Evolutionary conservation across 768 basidiomycete genomes (phyloP).

Genomic region (Coprinopsis cinerea): DNA sequence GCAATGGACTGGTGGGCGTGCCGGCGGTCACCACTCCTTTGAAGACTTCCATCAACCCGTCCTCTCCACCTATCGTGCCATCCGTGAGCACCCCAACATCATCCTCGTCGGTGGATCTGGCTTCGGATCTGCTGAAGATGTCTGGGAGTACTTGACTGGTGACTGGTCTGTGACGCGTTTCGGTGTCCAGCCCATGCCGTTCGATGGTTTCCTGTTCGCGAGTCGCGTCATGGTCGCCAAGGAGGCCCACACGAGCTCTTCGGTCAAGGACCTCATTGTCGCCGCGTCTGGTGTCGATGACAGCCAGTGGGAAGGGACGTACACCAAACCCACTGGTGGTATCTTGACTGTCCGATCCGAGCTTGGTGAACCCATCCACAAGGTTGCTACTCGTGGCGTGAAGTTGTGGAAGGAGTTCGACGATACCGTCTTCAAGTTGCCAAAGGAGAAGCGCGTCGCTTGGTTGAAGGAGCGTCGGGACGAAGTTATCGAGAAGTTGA

Average conservation of each 20-base stretch:
- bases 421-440: slow-evolving; percentile 88
- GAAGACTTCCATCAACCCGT: slow-evolving; percentile 99
- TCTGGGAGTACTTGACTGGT: slow-evolving; percentile 95
- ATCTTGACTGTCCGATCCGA: slow-evolving; percentile 96
- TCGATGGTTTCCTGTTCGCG: slow-evolving; percentile 95
- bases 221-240: slow-evolving; percentile 98
- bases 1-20: slow-evolving; percentile 99
- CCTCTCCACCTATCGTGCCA: slow-evolving; percentile 81
- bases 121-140: slow-evolving; percentile 90
- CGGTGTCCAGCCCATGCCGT: slow-evolving; percentile 92
- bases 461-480: slow-evolving; percentile 87
- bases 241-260: slow-evolving; percentile 91
- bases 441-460: slow-evolving; percentile 88
- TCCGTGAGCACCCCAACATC: slow-evolving; percentile 87
- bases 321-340: slow-evolving; percentile 89
- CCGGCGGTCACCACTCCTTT: slow-evolving; percentile 96
- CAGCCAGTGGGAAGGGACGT: slow-evolving; percentile 90
- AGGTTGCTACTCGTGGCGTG: slow-evolving; percentile 94
- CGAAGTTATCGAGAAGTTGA: slow-evolving; percentile 87
- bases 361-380: slow-evolving; percentile 98
- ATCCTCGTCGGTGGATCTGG: slow-evolving; percentile 91
- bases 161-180: slow-evolving; percentile 87
- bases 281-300: slow-evolving; percentile 91
- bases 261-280: slow-evolving; percentile 96
- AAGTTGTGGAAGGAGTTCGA: slow-evolving; percentile 99